Evolutionary conservation across 768 basidiomycete genomes (phyloP), one percentile per base, ranked within the genome.

Genomic region (Rubroboletus pulcherrimus): DNA sequence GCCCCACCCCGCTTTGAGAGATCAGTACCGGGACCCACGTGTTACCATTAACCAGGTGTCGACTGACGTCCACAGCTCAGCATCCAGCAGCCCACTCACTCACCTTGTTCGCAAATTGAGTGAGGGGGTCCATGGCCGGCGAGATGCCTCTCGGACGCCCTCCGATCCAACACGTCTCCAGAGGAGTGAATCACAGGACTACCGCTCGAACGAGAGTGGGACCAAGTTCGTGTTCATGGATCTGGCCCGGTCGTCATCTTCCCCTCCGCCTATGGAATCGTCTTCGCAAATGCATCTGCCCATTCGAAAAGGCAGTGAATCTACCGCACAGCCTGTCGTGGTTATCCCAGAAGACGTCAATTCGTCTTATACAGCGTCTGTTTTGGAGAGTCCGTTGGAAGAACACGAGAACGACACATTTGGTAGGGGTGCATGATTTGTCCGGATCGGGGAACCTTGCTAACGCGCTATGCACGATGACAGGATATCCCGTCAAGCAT

Each of bases 41-140:
- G 17, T 35, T 42, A n/a, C 26, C 47, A 29, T 41, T 54, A 62
- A 38, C 38, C 67, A 54, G 58, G 60, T 75, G 24, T 67, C 69
- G 24, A 55, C 67, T 3, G 70, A 74, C 48, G 65, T 70, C 26
- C 68, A 55, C 33, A 63, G 64, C 42, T 73, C 71, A 7, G 55
- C 62, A 24, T 66, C 66, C 0, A 64, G 64, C 19, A 78, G 77
- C 52, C 75, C 75, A 0, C 65, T 79, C 12, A 65, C 68, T 7
- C 67, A 66, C 9, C 72, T 77, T 19, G 69, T 75, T 31, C 76
- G 75, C 8, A 78, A 75, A 51, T 63, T 78, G 44, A 72, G 71
- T n/a, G 70, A 69, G 47, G 71, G 73, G 49, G 65, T 76, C 11
- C 68, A 67, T 15, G 72, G 68, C 39, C 49, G 67, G 29, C 66